Evolutionary conservation across 352 stramenopile species (phyloP), one percentile per base, ranked within the genome.

Genomic region (Aphanomyces stellatus): DNA sequence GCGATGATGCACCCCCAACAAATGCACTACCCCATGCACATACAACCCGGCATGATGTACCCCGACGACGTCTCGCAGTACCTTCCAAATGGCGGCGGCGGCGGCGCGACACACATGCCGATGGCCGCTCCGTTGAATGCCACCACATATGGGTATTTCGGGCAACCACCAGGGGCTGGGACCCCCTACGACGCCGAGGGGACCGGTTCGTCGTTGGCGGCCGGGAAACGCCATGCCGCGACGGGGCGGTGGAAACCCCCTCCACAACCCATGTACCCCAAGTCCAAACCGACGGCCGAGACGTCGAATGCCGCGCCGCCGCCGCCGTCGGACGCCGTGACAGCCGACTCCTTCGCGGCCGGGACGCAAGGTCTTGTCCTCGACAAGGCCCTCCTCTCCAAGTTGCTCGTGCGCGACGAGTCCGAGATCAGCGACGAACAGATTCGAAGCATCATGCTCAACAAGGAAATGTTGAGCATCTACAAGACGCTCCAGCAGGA

Each of bases 401-500:
- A 84, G n/a, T 80, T 94, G 35, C 91, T 81, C 24, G 85, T 81
- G 51, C 89, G 82, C 15, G 86, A 93, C 22, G 82, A 85, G 56
- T 82, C 83, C 24, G 72, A 84, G 15, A 86, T 95, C 66, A 84
- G 82, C 48, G 84, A 80, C 5, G 85, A 95, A 63, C 79, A 93
- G 67, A 93, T 95, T 69, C 88, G 89, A 57, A 85, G 93, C 72
- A 93, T 95, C 67, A 95, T 95, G 85, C 80, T 82, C 11, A 84
- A 75, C 10, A 82, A 85, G 1, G 85, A 95, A 60, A 64, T 95
- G 25, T 65, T 95, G 33, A 91, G 81, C 24, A 95, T 95, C 31
- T 95, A 95, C 71, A 85, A 95, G 68, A 95, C 91, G 60, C 71
- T 95, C 1, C 86, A 92, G 51, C 85, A 93, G 72, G 86, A 93